Base-by-base conservation (phyloP, 2,329 filamentous ascomycete genomes). In the Aspergillus spinulosporus region DNA sequence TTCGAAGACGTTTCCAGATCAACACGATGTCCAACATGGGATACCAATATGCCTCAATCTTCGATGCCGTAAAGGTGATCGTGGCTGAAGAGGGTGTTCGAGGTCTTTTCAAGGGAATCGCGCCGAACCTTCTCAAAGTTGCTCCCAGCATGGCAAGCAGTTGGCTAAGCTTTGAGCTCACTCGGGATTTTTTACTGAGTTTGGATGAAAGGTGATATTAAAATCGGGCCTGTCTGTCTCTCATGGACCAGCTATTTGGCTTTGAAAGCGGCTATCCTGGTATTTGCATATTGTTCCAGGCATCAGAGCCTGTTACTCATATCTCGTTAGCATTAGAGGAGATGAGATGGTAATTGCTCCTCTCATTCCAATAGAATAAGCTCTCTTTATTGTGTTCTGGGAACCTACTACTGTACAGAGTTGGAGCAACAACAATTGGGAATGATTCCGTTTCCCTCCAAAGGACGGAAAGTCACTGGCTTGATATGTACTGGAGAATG, bases 11-110 rank as follows among this genome's bases (percentile, higher is more conserved):
- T 49, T 99, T 99, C 73, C 94, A 99, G 72, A 94, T 99, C 78
- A 99, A 99, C 76, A 97, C 94, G 52, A 99, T 99, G 94, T 91
- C 89, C 47, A 94, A 94, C 50, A 93, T 99, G 87, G 94, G 94
- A 49, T 97, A 97, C 76, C 86, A 93, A 72, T 99, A 99, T 78
- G 92, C 90, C 68, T 88, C 87, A 5, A 88, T 99, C 43, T 81
- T 85, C 60, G 91, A 96, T 70, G 94, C 94, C 3, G 79, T 99
- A 61, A 84, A 80, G 50, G 85, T 89, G 49, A 99, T 99, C 66
- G 74, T 96, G 53, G 76, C 83, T 46, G 86, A 96, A 66, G 94
- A 99, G 76, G 94, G 94, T 31, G 39, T 93, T 52, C 82, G 82
- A 57, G 94, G 94, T 49, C 77, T 99, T 44, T 99, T 97, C 81